phyloP scores from a whole-genome alignment of 2,329 filamentous ascomycete species.

The Verticillium klebahnii region DNA sequence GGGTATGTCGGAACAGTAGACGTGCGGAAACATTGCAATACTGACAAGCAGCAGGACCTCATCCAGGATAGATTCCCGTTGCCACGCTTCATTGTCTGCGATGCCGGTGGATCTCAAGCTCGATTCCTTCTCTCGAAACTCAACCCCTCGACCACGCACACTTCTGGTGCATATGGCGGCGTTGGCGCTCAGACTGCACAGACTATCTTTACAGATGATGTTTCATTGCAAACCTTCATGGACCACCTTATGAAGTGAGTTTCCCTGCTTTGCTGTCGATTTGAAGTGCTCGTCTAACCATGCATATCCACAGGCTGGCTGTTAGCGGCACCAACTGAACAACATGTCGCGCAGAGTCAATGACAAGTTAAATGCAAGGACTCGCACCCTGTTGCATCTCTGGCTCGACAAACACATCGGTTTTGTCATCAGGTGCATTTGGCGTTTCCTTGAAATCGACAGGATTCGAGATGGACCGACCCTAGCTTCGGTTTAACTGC shows the following conservation, averaged over 20 bases:
- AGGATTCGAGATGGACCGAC: too few species aligned
- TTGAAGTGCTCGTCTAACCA: conserved; percentile 4
- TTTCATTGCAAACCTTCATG: conserved; percentile 98
- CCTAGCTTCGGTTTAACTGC: too few species aligned
- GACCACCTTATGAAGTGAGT: conserved; percentile 98
- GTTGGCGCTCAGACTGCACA: conserved; percentile 82
- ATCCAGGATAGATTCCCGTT: conserved; percentile 98
- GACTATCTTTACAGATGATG: conserved; percentile 98
- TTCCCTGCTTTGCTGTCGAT: background rate
- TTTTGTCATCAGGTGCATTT: too few species aligned
- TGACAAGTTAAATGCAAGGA: background rate
- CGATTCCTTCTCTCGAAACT: conserved; percentile 96
- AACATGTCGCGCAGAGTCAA: background rate
- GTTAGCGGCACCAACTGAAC: conserved; percentile 58
- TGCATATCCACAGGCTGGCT: conserved; percentile 40
- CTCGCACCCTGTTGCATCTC: background rate
- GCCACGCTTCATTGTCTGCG: conserved; percentile 96
- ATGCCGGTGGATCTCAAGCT: conserved; percentile 95
- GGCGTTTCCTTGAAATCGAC: too few species aligned
- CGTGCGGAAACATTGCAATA: conserved; percentile 9
- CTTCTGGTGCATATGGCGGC: conserved; percentile 85
- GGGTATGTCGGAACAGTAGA: conserved; percentile 50
- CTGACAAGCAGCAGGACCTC: conserved; percentile 61
- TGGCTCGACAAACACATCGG: too few species aligned
- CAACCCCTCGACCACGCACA: conserved; percentile 96